phyloP scores from a whole-genome alignment of 176 grass and related monocot species.

The Tillandsia leiboldiana region DNA sequence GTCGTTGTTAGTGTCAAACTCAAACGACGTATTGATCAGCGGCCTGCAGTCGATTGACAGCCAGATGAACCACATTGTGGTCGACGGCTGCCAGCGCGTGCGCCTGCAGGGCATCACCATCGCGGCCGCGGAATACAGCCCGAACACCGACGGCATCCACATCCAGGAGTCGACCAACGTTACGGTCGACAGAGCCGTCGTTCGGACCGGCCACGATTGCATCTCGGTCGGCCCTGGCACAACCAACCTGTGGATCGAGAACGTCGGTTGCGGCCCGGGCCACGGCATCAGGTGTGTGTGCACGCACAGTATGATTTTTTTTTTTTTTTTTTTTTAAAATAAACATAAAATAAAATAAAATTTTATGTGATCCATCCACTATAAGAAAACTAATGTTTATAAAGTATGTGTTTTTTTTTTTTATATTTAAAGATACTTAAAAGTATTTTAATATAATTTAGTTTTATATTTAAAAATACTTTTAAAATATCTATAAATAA shows the following conservation, averaged over 20 bases:
- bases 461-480: too few species aligned
- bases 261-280: constrained; percentile 51
- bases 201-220: constrained; percentile 67
- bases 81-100: constrained; percentile 34
- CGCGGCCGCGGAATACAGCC: constrained; percentile 37
- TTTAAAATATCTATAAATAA: too few species aligned
- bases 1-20: constrained; percentile 44
- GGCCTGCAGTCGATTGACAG: constrained; percentile 35
- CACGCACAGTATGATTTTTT: not conserved
- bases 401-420: too few species aligned
- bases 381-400: too few species aligned
- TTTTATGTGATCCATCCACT: too few species aligned
- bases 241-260: constrained; percentile 42
- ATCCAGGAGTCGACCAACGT: constrained; percentile 33
- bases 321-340: too few species aligned
- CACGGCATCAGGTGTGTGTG: constrained; percentile 44
- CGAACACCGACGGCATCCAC: constrained; percentile 74
- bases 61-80: constrained; percentile 51
- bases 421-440: too few species aligned
- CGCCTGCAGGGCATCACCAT: constrained; percentile 27
- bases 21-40: constrained; percentile 33
- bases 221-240: constrained; percentile 58
- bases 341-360: too few species aligned
- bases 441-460: too few species aligned
- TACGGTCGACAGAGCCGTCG: constrained; percentile 29